Evolutionary conservation across 2,329 filamentous ascomycete genomes (phyloP), one percentile per base, ranked within the genome.

Genomic region (Colletotrichum lentis): DNA sequence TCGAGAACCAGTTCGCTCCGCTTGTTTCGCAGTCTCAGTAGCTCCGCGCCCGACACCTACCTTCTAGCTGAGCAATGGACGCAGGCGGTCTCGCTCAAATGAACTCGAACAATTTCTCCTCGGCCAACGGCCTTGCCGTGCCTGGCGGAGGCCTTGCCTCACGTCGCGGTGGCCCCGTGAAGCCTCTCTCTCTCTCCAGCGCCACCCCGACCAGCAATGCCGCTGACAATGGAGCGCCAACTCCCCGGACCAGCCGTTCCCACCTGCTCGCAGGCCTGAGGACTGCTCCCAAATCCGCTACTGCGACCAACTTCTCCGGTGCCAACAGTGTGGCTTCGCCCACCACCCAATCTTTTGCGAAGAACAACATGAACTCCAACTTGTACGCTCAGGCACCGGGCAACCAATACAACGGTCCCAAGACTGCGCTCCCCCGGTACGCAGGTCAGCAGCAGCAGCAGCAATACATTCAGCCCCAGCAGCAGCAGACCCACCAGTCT

Each of bases 21-120:
- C 46, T 54, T 31, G 49, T 24, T 56, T 43, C 60, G 64, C 35
- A 61, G 62, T 27, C 54, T 63, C 67, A 49, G n/a, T n/a, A n/a
- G 43, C 59, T 41, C 53, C 59, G 16, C 39, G 49, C 55, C 60
- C 43, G 55, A 63, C 59, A 41, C 35, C 39, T 20, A 59, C 44
- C 56, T 39, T 20, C 63, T 53, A 55, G 74, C 76, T 82, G 83
- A 85, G 82, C 80, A 74, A 90, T 96, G 91, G 91, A 97, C 95
- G 90, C 95, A 88, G 95, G 95, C 88, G 93, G 94, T 96, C 93
- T 97, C 85, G 91, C 94, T 96, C 94, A 96, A 88, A 98, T 98
- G 95, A 92, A 93, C 84, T 95, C 93, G 85, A 92, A 90, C 85
- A 87, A 90, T 80, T 92, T 92, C 80, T 83, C 86, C 79, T 85